Evolutionary conservation across 202 grass and related monocot species (phyloP).

Genomic region (Tripidium arundinaceum): DNA sequence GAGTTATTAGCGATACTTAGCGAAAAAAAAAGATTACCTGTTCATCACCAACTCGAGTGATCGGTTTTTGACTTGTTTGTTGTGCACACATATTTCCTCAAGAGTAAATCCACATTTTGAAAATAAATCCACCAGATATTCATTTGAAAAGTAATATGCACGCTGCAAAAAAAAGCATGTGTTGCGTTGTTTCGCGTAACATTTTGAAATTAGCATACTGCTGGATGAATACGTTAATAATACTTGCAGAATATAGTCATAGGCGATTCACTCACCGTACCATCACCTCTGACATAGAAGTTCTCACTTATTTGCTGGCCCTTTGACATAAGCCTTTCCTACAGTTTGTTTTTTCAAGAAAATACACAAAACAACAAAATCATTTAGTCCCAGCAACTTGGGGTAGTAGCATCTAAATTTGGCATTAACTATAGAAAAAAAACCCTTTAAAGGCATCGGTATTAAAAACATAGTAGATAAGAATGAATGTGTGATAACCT

Average conservation of each 20-base stretch:
- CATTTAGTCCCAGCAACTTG: background rate
- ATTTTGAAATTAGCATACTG: constrained; percentile 40
- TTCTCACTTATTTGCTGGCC: constrained; percentile 94
- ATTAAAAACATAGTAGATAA: background rate
- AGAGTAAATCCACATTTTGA: constrained; percentile 60
- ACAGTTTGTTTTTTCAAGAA: constrained; percentile 38
- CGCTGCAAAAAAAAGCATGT: constrained; percentile 47
- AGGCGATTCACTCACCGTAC: constrained; percentile 57
- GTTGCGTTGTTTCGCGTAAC: background rate
- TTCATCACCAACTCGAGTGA: constrained; percentile 92
- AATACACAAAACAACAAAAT: background rate
- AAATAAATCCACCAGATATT: constrained; percentile 68
- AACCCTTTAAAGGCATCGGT: background rate
- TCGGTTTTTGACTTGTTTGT: constrained; percentile 91
- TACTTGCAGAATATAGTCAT: constrained; percentile 11
- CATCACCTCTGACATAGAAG: constrained; percentile 98
- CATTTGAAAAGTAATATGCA: constrained; percentile 85
- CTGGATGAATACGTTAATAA: constrained; percentile 21
- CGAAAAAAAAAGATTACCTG: constrained; percentile 49
- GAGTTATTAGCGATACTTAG: background rate
- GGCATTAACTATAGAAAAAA: background rate
- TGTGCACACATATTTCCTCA: constrained; percentile 68
- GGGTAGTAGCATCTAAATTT: background rate
- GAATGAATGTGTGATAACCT: background rate
- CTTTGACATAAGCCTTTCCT: constrained; percentile 92